Conservation (phyloP, 495 filamentous ascomycete genomes). For the Trichoderma asperelloides region DNA sequence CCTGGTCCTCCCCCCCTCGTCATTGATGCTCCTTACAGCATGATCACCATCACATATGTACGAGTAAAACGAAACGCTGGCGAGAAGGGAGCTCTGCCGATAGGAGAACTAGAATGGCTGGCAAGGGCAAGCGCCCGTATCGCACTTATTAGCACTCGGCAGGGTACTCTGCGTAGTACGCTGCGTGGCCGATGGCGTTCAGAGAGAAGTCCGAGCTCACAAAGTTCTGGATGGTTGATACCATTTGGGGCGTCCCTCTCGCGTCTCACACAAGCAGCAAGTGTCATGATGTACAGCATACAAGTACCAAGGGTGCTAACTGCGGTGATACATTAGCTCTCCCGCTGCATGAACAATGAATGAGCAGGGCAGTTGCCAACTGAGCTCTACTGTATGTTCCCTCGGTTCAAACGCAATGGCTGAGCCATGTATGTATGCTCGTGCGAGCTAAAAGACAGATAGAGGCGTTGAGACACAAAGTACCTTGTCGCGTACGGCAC, state of each 20-base stretch:
- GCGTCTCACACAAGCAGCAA: not conserved
- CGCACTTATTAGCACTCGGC: not conserved
- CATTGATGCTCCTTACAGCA: not conserved
- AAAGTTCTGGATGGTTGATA: not conserved
- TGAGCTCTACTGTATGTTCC: too few species aligned
- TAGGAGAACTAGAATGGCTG: not conserved
- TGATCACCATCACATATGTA: constrained; percentile 6
- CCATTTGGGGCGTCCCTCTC: not conserved
- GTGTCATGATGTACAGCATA: not conserved
- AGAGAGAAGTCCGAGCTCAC: not conserved
- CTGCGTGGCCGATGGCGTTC: not conserved
- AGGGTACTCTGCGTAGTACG: not conserved
- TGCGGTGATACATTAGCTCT: not conserved
- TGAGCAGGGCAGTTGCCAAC: not conserved
- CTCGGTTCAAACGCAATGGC: not conserved
- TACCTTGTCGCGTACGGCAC: not conserved
- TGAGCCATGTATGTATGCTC: not conserved
- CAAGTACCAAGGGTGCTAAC: not conserved
- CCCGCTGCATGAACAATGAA: not conserved
- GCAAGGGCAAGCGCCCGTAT: not conserved
- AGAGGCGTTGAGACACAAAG: not conserved
- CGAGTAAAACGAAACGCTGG: not conserved
- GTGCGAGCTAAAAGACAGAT: not conserved
- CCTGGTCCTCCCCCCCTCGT: not conserved
- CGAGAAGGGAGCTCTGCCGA: constrained; percentile 1